A percentile compares a stretch with the other conserved stretches of the same genome.
Conservation (phyloP, 352 stramenopile genomes). For the Blastocystis sp. region DNA sequence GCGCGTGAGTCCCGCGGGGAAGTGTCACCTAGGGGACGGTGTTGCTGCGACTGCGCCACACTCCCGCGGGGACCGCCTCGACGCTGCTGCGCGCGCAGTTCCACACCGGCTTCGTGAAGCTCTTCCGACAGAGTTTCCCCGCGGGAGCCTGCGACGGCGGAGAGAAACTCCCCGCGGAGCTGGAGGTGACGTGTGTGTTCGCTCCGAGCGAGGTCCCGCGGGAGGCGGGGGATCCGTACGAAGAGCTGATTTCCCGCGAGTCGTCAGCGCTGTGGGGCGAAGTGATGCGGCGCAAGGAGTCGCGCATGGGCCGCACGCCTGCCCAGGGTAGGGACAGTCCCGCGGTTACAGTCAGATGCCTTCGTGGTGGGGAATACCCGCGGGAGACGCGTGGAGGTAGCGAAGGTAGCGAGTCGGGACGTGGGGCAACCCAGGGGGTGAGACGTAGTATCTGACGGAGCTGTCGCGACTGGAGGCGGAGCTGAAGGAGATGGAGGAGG, state of each 20-base stretch:
- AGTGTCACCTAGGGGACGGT: neutral
- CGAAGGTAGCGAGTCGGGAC: neutral
- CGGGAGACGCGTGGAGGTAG: neutral
- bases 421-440: neutral
- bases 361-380: conserved; percentile 23
- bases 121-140: neutral
- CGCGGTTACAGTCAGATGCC: neutral
- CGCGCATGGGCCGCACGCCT: neutral
- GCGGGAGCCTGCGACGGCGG: neutral
- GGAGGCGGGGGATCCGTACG: neutral
- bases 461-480: neutral
- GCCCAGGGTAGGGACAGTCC: neutral
- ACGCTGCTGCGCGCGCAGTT: conserved; percentile 24
- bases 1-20: neutral
- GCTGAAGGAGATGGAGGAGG: neutral
- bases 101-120: conserved; percentile 42
- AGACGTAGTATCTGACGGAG: conserved; percentile 27
- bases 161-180: neutral
- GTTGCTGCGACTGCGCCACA: neutral
- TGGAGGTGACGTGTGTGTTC: neutral
- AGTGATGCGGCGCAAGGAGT: conserved; percentile 22
- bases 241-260: neutral
- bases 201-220: neutral
- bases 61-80: neutral
- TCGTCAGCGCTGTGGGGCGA: conserved; percentile 36